Base-by-base conservation (phyloP, 108 stramenopile genomes). In the Nitzschia sp. region DNA sequence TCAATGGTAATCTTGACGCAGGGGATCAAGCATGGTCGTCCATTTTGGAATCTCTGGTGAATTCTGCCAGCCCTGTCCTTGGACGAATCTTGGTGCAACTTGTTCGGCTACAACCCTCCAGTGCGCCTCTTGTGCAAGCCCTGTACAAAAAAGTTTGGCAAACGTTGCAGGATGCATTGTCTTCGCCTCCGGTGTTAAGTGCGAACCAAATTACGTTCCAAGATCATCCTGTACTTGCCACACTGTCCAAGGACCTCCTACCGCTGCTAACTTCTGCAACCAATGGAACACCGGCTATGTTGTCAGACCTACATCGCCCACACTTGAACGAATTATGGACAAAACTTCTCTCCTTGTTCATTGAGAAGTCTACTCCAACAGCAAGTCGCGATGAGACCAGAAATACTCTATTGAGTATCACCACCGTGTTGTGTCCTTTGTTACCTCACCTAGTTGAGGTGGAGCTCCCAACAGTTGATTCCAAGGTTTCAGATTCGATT, bases 391-490 rank as follows among this genome's bases (percentile, higher is more conserved):
- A 53, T 6, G 40, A 59, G 14, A 0, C 21, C 8, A 39, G 56
- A 34, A 7, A 44, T 40, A 40, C 57, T 5, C 76, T 84, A 2
- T 55, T 86, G 51, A 59, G 72, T 0, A 73, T 80, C 40, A 89
- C 88, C 7, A 80, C 83, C 0, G 39, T 86, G 1, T 53, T 89
- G 8, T 89, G 85, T 57, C 68, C 80, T 53, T 15, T 89, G 14
- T 58, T 89, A 15, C 83, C 88, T 5, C 65, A 78, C n/a, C 72
- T 84, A 34, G 71, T 74, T 12, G 20, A 56, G 1, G 48, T 63
- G 34, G 75, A 81, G 51, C 44, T 82, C 26, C 83, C 83, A 26
- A 56, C 43, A 7, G 24, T 43, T 34, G 54, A 55, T 24, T 6
- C 46, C 3, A 6, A 15, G 41, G 41, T 56, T 51, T 9, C 57